phyloP scores from a whole-genome alignment of 352 stramenopile genomes.

The Pythium aquatile region DNA sequence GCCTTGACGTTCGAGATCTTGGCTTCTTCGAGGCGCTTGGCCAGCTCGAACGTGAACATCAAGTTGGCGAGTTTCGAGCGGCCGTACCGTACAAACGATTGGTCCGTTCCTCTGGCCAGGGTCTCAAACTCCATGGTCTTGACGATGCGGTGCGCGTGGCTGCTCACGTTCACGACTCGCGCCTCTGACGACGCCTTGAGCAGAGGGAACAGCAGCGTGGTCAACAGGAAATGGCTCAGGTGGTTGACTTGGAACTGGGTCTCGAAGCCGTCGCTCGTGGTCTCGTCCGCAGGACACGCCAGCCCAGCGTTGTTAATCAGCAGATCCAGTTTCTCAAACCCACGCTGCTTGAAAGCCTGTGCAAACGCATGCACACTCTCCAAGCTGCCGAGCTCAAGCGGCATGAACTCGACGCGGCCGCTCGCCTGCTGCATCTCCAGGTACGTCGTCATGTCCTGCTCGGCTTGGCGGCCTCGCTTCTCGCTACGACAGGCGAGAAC shows the following conservation, averaged over 20 bases:
- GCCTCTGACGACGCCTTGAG: slow-evolving; percentile 25
- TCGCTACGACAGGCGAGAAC: slow-evolving; percentile 55
- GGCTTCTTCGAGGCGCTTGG: slow-evolving; percentile 9
- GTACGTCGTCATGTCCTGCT: neutral
- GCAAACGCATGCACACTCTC: slow-evolving; percentile 43
- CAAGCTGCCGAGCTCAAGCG: slow-evolving; percentile 40
- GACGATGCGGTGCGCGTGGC: slow-evolving; percentile 17
- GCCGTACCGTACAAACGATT: slow-evolving; percentile 6
- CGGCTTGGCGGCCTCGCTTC: slow-evolving; percentile 10
- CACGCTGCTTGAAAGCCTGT: slow-evolving; percentile 29
- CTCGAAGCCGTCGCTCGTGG: slow-evolving; percentile 46
- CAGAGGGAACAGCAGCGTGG: slow-evolving; percentile 43
- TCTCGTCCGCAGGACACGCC: slow-evolving; percentile 27
- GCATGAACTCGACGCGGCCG: slow-evolving; percentile 35
- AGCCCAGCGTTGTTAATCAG: slow-evolving; percentile 75
- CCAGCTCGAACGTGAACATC: slow-evolving; percentile 29
- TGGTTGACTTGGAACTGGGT: slow-evolving; percentile 73
- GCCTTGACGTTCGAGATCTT: slow-evolving; percentile 21
- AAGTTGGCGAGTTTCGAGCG: slow-evolving; percentile 31
- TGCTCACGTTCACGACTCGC: slow-evolving; percentile 44
- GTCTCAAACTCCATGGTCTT: slow-evolving; percentile 18
- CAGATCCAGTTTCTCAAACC: slow-evolving; percentile 46
- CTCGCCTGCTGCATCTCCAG: neutral
- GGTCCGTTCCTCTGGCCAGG: slow-evolving; percentile 1
- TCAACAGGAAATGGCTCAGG: slow-evolving; percentile 64